Conservation (phyloP, 2,329 filamentous ascomycete genomes). For the Pseudogymnoascus sp. region DNA sequence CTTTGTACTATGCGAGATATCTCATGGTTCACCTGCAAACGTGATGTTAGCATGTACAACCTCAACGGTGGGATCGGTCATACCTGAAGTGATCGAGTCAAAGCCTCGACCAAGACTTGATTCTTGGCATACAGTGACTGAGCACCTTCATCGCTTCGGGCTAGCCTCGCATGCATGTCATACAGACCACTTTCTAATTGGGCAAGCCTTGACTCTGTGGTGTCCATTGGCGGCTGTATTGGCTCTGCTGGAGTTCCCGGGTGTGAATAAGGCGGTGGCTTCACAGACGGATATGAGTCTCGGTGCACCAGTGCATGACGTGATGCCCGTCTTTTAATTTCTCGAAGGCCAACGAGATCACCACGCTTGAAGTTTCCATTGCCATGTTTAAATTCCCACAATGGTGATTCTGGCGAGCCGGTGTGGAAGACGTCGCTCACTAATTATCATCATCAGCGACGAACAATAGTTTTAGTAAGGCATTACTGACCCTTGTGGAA, state of each 20-base stretch:
- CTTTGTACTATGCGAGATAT: conserved; percentile 67
- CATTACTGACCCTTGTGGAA: conserved; percentile 82
- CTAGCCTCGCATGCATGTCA: conserved; percentile 67
- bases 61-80: conserved; percentile 18
- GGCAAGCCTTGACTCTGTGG: conserved; percentile 64
- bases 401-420: conserved; percentile 79
- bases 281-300: conserved; percentile 75
- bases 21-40: conserved; percentile 69
- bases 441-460: conserved; percentile 31
- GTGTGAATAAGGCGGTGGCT: conserved; percentile 61
- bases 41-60: conserved; percentile 19
- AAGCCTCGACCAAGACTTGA: conserved; percentile 71
- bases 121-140: conserved; percentile 73
- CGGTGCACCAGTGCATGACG: conserved; percentile 88
- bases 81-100: conserved; percentile 63
- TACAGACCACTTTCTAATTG: conserved; percentile 75
- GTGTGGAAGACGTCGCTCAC: conserved; percentile 98
- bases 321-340: conserved; percentile 92
- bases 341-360: conserved; percentile 79
- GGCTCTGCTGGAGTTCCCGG: conserved; percentile 79
- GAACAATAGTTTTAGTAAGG: conserved; percentile 15
- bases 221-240: conserved; percentile 62
- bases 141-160: conserved; percentile 75
- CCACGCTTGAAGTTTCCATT: conserved; percentile 95
- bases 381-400: conserved; percentile 99